A percentile compares a stretch with the other conserved stretches of the same genome.
Evolutionary conservation across 23 red algal species (phyloP).

Genomic region (Porphyridium purpureum): DNA sequence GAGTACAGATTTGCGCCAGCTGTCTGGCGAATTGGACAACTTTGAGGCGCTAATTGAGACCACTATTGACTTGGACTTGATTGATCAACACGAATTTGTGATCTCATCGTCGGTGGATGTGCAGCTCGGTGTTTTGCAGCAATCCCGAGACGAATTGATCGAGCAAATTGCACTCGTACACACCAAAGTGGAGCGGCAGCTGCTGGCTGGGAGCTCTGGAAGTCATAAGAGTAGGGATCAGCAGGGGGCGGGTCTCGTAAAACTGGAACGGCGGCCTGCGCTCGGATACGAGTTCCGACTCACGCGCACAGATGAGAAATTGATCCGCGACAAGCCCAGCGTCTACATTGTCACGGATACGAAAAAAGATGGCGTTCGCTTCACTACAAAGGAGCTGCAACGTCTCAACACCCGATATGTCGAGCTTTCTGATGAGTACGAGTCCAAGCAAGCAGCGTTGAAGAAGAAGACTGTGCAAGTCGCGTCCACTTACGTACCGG

Average conservation of each 20-base stretch:
- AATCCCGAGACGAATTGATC: constrained; percentile 43
- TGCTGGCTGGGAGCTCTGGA: no score
- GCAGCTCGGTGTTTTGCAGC: constrained; percentile 22
- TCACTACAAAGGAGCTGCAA: constrained; percentile 33
- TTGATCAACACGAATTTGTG: constrained; percentile 84
- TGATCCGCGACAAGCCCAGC: constrained; percentile 54
- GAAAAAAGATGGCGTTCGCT: constrained; percentile 89
- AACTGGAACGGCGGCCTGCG: constrained; percentile 72
- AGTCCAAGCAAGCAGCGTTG: constrained; percentile 29
- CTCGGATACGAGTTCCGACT: constrained; percentile 79
- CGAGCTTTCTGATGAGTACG: constrained; percentile 34
- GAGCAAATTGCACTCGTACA: constrained; percentile 30
- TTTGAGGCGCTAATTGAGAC: constrained; percentile 83
- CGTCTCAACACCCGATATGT: constrained; percentile 32
- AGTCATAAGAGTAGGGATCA: no score
- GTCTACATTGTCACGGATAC: constrained; percentile 63
- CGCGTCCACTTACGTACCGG: constrained; percentile 41
- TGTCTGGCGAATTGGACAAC: constrained; percentile 25
- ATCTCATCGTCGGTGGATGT: constrained; percentile 41
- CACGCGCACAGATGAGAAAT: constrained; percentile 72
- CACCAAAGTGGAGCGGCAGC: constrained; percentile 9
- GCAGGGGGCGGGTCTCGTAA: no score
- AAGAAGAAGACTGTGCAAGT: constrained; percentile 54
- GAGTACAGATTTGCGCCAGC: constrained; percentile 20
- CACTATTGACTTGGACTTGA: constrained; percentile 74